Evolutionary conservation across 257 asterid genomes (phyloP).

Genomic region (Schizonepeta tenuifolia): DNA sequence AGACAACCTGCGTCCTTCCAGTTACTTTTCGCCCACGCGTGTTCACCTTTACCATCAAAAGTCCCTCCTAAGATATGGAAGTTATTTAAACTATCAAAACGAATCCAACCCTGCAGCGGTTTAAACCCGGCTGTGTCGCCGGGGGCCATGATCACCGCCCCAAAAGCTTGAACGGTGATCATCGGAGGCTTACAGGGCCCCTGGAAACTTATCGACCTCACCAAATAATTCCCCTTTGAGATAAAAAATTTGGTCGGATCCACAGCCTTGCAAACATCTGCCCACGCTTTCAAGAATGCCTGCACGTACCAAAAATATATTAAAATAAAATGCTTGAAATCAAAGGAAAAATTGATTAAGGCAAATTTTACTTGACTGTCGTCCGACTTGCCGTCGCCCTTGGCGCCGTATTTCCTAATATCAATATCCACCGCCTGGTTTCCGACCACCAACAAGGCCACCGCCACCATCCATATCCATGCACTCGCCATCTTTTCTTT

Average conservation of each 20-base stretch:
- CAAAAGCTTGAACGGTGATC: background rate
- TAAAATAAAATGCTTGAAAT: no score
- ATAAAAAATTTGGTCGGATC: background rate
- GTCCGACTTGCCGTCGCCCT: constrained; percentile 17
- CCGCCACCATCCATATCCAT: background rate
- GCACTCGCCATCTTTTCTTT: no score
- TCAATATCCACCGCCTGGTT: background rate
- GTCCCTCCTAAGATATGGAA: background rate
- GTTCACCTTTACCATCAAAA: background rate
- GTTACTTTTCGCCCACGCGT: background rate
- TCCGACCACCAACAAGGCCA: background rate
- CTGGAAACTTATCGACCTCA: background rate
- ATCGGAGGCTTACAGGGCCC: background rate
- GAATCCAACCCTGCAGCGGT: background rate
- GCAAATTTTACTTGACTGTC: background rate
- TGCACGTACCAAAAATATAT: constrained; percentile 7
- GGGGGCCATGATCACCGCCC: background rate
- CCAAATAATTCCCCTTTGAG: background rate
- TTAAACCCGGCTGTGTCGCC: background rate
- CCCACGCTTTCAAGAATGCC: background rate
- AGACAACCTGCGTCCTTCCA: background rate
- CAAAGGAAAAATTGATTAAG: no score
- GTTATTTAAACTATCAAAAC: background rate
- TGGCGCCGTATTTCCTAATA: background rate
- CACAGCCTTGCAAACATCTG: background rate